A percentile compares a stretch with the other conserved stretches of the same genome.
Conservation (phyloP, 192 early-diverging fungal species). For the Linnemannia elongata region DNA sequence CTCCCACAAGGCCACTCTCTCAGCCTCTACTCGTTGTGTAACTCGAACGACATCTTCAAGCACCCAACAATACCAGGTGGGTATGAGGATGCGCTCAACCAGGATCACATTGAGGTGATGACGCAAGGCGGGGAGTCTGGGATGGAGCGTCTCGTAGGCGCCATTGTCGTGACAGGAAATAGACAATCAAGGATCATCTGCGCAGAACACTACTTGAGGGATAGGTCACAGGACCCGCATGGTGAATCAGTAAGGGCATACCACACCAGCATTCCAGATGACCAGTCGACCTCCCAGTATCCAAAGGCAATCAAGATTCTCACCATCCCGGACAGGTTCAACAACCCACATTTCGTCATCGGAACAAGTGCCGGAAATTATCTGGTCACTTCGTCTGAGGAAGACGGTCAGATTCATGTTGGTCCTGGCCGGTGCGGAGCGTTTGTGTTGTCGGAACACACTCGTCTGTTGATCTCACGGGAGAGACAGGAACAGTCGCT, state of each 20-base stretch:
- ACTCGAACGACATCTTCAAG: conserved; percentile 22
- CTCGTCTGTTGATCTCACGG: conserved; percentile 22
- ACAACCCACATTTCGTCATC: conserved; percentile 38
- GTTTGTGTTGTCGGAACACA: conserved; percentile 12
- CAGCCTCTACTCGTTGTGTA: conserved; percentile 28
- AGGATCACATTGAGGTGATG: conserved; percentile 32
- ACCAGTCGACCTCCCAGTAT: conserved; percentile 31
- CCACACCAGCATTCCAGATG: conserved; percentile 34
- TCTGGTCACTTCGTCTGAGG: conserved; percentile 24
- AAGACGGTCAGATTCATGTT: conserved; percentile 14
- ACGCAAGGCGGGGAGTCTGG: conserved; percentile 24
- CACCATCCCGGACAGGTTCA: conserved; percentile 34
- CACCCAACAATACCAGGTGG: conserved; percentile 36
- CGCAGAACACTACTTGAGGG: conserved; percentile 13
- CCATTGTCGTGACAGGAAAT: conserved; percentile 27
- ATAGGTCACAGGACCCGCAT: conserved; percentile 34
- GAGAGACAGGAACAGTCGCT: conserved; percentile 22
- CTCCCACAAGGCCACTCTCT: conserved; percentile 24
- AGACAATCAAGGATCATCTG: conserved; percentile 24
- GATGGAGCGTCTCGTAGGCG: conserved; percentile 29
- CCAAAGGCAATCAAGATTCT: conserved; percentile 32
- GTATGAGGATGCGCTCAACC: conserved; percentile 36
- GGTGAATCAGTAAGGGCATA: conserved; percentile 25
- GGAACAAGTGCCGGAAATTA: conserved; percentile 39
- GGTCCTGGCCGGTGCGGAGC: conserved; percentile 20